These are phyloP conservation scores for Sarcodon sp. DNA, from an alignment of 768 basidiomycete species.

Conservation along the genomic window DNA sequence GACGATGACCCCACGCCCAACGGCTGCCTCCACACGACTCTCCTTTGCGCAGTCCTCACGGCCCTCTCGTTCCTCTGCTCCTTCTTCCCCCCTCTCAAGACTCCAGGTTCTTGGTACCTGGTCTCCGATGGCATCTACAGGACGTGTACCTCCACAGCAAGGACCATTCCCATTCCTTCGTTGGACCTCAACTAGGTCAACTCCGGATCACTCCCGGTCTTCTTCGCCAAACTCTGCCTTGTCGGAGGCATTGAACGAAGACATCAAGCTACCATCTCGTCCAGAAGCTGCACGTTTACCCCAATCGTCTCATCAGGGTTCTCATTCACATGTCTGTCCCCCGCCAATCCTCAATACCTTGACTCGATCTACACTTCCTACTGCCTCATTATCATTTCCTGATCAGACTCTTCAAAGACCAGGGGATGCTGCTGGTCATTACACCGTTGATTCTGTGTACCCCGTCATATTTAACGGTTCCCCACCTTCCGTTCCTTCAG, in stretches of 20 bases:
- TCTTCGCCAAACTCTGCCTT: slow-evolving; percentile 21
- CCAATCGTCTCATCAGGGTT: slow-evolving; percentile 7
- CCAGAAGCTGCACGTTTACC: slow-evolving; percentile 14
- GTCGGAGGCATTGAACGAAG: slow-evolving; percentile 16
- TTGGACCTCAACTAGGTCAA: neutral
- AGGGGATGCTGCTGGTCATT: slow-evolving; percentile 9
- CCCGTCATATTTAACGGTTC: slow-evolving; percentile 21
- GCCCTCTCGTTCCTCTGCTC: no score
- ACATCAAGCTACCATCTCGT: slow-evolving; percentile 12
- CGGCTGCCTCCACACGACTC: neutral
- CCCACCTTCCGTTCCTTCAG: slow-evolving; percentile 23
- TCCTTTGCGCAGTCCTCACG: neutral
- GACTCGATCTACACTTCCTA: slow-evolving; percentile 53
- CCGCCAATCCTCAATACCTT: slow-evolving; percentile 23
- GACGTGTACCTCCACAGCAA: neutral
- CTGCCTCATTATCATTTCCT: slow-evolving; percentile 34
- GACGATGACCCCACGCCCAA: neutral
- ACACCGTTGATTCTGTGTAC: slow-evolving; percentile 13
- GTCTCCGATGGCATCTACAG: neutral
- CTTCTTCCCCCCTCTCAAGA: no score
- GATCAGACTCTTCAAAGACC: slow-evolving; percentile 7
- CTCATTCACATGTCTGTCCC: neutral
- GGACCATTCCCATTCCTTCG: neutral
- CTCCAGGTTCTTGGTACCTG: neutral
- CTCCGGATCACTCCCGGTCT: neutral